Evolutionary conservation across 2,329 filamentous ascomycete species (phyloP), one percentile per base, ranked within the genome.

Genomic region (Paracoccidioides lutzii): DNA sequence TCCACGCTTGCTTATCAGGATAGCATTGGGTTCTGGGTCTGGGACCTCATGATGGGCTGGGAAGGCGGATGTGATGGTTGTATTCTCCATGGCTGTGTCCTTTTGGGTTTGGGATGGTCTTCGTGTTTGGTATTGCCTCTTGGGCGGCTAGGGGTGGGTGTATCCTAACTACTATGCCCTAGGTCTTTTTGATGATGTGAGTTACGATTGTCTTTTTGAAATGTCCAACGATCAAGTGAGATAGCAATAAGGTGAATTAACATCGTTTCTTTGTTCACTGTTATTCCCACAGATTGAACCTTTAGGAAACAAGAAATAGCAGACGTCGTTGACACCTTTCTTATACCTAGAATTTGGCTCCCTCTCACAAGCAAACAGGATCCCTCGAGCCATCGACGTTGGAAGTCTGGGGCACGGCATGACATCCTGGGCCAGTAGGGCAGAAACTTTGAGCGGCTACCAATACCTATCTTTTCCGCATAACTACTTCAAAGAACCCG

Each of bases 1-100:
- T 7, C 56, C n/a, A 6, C 49, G 61, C 32, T 58, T 61, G 10
- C 50, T 59, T 40, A 61, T 61, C 46, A 40, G 45, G 10, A 61
- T 40, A 9, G 51, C 50, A 12, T 43, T 12, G 3, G 58, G 51
- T 28, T 59, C 58, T 30, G 53, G 37, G 35, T 54, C 42, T 43
- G 12, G 1, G 6, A 32, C 6, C 15, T 32, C 12, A 6, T 28
- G 35, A 22, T 41, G 49, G 22, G 28, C 9, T 10, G 49, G 22
- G 12, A 41, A 52, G 12, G 49, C 28, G 15, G 22, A 32, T 10
- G 22, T 12, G 14, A 41, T 30, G 15, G 33, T 40, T 52, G 49
- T 9, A 12, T 41, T n/a, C 12, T 41, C 4, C 22, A 40, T 30
- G 15, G 15, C 32, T 30, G 8, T 15, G 9, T 22, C 8, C n/a